Conservation (phyloP, 495 filamentous ascomycete species). For the Bombardia bombarda region DNA sequence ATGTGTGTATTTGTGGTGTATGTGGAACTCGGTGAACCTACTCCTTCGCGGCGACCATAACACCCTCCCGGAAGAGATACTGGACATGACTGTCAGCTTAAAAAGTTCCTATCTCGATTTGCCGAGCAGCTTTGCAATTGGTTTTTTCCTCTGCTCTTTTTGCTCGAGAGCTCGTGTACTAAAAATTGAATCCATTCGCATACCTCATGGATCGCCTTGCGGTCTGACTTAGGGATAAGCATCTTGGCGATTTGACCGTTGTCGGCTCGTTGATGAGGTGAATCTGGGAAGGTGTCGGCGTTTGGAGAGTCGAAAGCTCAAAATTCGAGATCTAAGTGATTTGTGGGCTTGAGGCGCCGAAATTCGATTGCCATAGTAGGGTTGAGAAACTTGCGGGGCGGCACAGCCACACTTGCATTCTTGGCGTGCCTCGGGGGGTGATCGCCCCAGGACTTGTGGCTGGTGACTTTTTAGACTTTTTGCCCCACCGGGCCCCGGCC, state of each 20-base stretch:
- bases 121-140: neutral
- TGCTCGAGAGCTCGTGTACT: no score
- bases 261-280: conserved; percentile 36
- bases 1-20: conserved; percentile 78
- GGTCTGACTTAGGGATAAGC: conserved; percentile 99
- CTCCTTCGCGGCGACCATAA: conserved; percentile 98
- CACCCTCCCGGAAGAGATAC: conserved; percentile 99
- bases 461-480: no score
- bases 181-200: conserved; percentile 9
- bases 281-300: conserved; percentile 28
- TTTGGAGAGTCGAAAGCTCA: conserved; percentile 22
- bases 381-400: conserved; percentile 7
- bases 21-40: conserved; percentile 20
- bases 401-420: conserved; percentile 2
- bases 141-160: neutral
- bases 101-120: conserved; percentile 1
- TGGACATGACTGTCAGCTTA: conserved; percentile 42
- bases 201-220: conserved; percentile 96
- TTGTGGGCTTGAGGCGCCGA: conserved; percentile 26
- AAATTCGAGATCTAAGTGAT: conserved; percentile 28
- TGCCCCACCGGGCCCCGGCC: no score
- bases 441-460: neutral
- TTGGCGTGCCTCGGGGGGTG: neutral
- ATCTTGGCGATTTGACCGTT: conserved; percentile 49
- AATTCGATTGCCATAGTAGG: conserved; percentile 19